These are phyloP conservation scores for Dioszegia aurantiaca DNA, from an alignment of 768 basidiomycete genomes.

Conservation along the genomic window DNA sequence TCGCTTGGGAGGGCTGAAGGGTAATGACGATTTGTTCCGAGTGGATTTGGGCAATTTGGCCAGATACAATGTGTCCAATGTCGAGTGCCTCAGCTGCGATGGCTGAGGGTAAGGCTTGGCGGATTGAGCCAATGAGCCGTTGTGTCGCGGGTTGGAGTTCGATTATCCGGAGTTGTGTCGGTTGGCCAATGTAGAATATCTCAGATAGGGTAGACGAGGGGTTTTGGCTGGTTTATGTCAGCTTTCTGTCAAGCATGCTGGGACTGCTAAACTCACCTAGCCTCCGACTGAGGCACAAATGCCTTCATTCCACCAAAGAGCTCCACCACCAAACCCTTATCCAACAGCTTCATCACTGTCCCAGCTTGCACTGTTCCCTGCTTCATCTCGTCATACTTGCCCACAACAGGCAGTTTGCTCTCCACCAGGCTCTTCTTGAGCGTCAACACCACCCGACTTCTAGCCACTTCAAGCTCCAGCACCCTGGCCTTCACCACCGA, in stretches of 20 bases:
- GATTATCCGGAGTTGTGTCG: constrained; percentile 77
- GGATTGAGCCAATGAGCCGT: constrained; percentile 79
- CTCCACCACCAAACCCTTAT: constrained; percentile 78
- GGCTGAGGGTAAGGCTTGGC: constrained; percentile 64
- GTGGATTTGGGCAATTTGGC: constrained; percentile 69
- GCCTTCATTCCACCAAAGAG: constrained; percentile 88
- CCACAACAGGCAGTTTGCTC: constrained; percentile 69
- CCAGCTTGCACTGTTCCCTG: constrained; percentile 73
- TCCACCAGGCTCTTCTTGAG: constrained; percentile 87
- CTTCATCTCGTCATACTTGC: constrained; percentile 65
- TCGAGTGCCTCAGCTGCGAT: constrained; percentile 43
- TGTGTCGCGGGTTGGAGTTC: constrained; percentile 60
- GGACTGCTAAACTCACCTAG: constrained; percentile 69
- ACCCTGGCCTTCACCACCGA: constrained; percentile 79
- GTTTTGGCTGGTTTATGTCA: constrained; percentile 61
- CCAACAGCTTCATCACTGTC: constrained; percentile 76
- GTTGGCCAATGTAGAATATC: constrained; percentile 73
- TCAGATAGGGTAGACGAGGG: constrained; percentile 54
- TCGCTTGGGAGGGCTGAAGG: constrained; percentile 66
- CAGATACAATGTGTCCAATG: constrained; percentile 46
- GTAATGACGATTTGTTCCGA: constrained; percentile 75
- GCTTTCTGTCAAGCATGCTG: not conserved
- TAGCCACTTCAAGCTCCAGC: constrained; percentile 73
- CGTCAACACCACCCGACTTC: constrained; percentile 78
- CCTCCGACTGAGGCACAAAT: constrained; percentile 73